phyloP scores from a whole-genome alignment of 2,329 filamentous ascomycete genomes.

The Hyphodiscus sp. region DNA sequence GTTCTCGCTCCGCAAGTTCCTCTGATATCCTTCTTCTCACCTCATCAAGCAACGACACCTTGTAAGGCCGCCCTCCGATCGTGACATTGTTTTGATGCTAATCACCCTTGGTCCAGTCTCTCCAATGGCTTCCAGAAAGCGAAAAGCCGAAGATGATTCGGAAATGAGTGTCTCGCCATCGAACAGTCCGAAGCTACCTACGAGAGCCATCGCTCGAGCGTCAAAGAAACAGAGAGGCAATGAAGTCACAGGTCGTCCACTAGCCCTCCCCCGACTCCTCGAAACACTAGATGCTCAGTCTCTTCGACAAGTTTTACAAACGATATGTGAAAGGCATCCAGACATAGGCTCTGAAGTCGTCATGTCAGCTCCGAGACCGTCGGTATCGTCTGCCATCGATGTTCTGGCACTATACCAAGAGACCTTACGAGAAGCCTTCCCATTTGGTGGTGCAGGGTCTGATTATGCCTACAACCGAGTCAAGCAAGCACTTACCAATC shows the following conservation, averaged over 20 bases:
- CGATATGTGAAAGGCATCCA: slow-evolving; percentile 84
- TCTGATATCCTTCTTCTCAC: too few species aligned
- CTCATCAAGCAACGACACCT: background rate
- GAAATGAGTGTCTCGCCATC: slow-evolving; percentile 80
- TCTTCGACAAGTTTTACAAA: slow-evolving; percentile 78
- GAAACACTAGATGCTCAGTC: slow-evolving; percentile 87
- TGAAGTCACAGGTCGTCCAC: slow-evolving; percentile 61
- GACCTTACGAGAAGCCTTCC: slow-evolving; percentile 71
- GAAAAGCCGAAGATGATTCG: slow-evolving; percentile 73
- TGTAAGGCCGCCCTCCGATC: background rate
- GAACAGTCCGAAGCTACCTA: slow-evolving; percentile 69
- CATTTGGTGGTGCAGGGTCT: slow-evolving; percentile 74
- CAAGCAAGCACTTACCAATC: slow-evolving; percentile 67
- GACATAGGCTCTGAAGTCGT: slow-evolving; percentile 81
- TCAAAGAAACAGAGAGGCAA: slow-evolving; percentile 57
- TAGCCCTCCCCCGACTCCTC: slow-evolving; percentile 70
- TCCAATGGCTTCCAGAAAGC: slow-evolving; percentile 48
- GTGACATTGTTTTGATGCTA: background rate
- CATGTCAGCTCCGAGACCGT: slow-evolving; percentile 77
- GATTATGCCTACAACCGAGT: slow-evolving; percentile 96
- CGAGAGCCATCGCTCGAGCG: slow-evolving; percentile 60
- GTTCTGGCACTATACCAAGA: slow-evolving; percentile 79
- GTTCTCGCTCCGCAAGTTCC: too few species aligned
- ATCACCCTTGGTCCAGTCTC: background rate
- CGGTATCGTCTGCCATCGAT: slow-evolving; percentile 69